Percentiles rank a stretch among this genome's conserved stretches.
phyloP scores from a whole-genome alignment of 495 filamentous ascomycete species.

The Glutinoglossum americanum region DNA sequence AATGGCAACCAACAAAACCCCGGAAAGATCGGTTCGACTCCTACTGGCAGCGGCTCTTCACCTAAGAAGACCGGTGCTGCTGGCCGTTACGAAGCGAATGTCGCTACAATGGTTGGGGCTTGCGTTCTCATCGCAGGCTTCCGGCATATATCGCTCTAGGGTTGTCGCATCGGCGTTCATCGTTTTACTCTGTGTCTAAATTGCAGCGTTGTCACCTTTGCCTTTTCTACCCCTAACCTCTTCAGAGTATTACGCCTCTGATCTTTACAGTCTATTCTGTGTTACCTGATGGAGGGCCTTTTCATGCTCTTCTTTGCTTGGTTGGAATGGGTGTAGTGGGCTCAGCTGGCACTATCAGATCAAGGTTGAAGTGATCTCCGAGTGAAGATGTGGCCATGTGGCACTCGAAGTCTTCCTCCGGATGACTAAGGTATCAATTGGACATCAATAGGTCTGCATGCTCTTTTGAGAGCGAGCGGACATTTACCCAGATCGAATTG shows the following conservation, averaged over 20 bases:
- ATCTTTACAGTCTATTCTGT: neutral
- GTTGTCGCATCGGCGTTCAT: neutral
- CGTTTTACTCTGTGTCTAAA: neutral
- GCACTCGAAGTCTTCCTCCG: neutral
- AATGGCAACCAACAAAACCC: conserved; percentile 18
- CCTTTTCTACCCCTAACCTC: neutral
- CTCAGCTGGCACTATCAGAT: neutral
- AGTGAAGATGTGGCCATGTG: neutral
- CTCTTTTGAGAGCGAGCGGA: neutral
- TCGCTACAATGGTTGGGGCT: conserved; percentile 20
- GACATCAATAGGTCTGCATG: neutral
- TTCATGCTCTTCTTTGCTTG: neutral
- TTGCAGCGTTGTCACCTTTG: neutral
- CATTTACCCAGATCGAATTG: neutral
- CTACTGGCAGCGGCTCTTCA: conserved; percentile 14
- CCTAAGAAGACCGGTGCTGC: conserved; percentile 20
- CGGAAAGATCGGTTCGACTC: conserved; percentile 16
- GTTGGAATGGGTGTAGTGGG: neutral
- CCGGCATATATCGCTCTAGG: neutral
- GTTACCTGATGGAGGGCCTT: neutral
- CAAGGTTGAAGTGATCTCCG: neutral
- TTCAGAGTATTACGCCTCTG: neutral
- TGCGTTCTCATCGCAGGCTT: conserved; percentile 8
- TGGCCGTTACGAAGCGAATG: conserved; percentile 19
- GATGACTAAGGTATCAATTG: neutral